Evolutionary conservation across 768 basidiomycete species (phyloP), one percentile per base, ranked within the genome.

Genomic region (Rhodotorula diobovata): DNA sequence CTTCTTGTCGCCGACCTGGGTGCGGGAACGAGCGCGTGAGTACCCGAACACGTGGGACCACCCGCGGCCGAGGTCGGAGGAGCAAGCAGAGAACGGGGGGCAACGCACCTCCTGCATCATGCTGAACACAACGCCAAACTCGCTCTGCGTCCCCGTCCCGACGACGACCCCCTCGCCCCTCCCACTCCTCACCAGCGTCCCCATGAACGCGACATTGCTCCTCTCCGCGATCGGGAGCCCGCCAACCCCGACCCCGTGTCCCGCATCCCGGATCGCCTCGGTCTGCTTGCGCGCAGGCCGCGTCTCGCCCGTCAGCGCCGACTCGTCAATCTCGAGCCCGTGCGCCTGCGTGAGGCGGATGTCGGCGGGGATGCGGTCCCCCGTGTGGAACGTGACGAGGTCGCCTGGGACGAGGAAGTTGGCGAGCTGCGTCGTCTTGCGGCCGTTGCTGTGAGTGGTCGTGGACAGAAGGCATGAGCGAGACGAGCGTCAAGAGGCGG

Each of bases 321-420:
- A 93, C 82, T 97, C 94, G 81, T 98, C 94, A 51, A 97, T 88
- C 79, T 97, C 94, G 48, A 97, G 84, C 74, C 93, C 91, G 41
- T 91, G 84, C 1, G 91, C 85, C n/a, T 85, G 82, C 65, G 89
- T 83, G 34, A 98, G 84, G 34, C 95, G 88, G 66, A 98, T 85
- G 77, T 98, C 94, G 51, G 95, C 93, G 4, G 94, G 94, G 32
- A 98, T 86, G 50, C 94, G 90, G 79, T 98, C 94, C 30, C 94
- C 94, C 0, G 93, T 93, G 35, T 85, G 82, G 82, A 98, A 90
- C 1, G 88, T 88, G 68, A 97, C 88, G 61, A 97, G 85, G 79
- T 98, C 94, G 41, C 94, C 94, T 0, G 94, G 94, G 9, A 97
- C 90, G n/a, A 97, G 87, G 78, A 95, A 91, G 80, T 97, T 97